Base-by-base conservation (phyloP, 2,329 filamentous ascomycete species). In the Rhinocladiella mackenziei region DNA sequence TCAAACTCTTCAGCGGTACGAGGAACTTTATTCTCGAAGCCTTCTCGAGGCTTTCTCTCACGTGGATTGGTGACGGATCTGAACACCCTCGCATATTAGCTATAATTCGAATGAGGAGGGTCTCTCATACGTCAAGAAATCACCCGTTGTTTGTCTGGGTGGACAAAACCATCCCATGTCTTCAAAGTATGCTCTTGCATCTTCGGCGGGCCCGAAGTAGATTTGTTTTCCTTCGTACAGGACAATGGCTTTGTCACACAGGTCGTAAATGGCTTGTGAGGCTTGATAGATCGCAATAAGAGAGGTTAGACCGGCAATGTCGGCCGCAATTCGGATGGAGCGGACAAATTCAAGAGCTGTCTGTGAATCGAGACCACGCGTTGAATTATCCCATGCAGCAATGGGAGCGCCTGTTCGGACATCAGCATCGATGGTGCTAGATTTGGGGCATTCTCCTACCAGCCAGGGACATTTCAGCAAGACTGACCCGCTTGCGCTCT, bases 211-310 rank as follows among this genome's bases (percentile, higher is more conserved):
- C 0, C 82, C 82, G 49, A 82, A 85, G 65, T 75, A 86, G 34
- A 84, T 72, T 54, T 85, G 63, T 49, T 79, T 77, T 33, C 82
- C 82, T 47, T 80, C 74, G 34, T 85, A 81, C 3, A 86, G 71
- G 4, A 86, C 74, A 0, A 85, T 69, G 0, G 84, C 80, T 56
- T 86, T 86, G 59, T 86, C 81, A 57, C 85, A 85, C 0, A 81
- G 69, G 22, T 81, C 75, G 38, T 72, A 73, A 15, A 73, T 70
- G 19, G 63, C 66, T 46, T 74, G 69, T 8, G 68, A 70, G 15
- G 70, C 71, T 53, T 74, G 71, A 56, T 81, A 81, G 9, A 80
- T 76, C 1, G 77, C 75, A 22, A 81, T 72, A 14, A 71, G 70
- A 45, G 73, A 71, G 7, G 72, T 69, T n/a, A 65, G 69, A 6